Evolutionary conservation across 2,329 filamentous ascomycete genomes (phyloP), one percentile per base, ranked within the genome.

Genomic region (Nothopassalora personata): DNA sequence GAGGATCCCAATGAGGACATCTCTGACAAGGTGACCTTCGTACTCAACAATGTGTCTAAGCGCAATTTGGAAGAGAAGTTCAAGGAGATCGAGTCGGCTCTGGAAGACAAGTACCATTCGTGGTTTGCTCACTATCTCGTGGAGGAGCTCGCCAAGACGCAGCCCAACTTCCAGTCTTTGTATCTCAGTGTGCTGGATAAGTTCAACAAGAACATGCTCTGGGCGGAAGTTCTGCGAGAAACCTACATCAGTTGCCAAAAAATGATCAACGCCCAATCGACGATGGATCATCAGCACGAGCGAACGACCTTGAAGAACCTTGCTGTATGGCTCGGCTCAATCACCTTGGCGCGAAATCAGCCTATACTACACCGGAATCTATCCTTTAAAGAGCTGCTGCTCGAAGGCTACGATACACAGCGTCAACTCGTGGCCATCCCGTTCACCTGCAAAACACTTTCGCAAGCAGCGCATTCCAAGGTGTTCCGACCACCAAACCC

Each of bases 91-190:
- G 86, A 85, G 53, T 86, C 90, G 43, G 85, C 89, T 48, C 77
- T 99, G 51, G 86, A 91, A 53, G 84, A 88, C 55, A 86, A 87
- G 66, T 88, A 97, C 72, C 89, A 95, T 69, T 91, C 95, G 71
- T 99, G 94, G 94, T 99, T 99, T 71, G 94, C 95, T 6, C 87
- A 86, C 51, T 96, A 97, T 70, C 81, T 99, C 9, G 94, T 99
- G 2, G 93, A 97, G 70, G 90, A 97, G 72, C 90, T 95, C 49
- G 95, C 93, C 33, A 97, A 97, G 75, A 87, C 96, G 80, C 93
- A 99, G 72, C 92, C 93, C 5, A 99, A 99, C 73, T 97, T 95
- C 70, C 94, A 99, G 67, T 83, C 89, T 60, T 84, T 99, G 23
- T 99, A 99, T 72, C 83, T 97, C 53, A 90, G 96, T 67, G 83